Percentiles rank a stretch among this genome's conserved stretches.
phyloP scores from a whole-genome alignment of 2,329 filamentous ascomycete genomes.

The Gaeumannomyces sp. region DNA sequence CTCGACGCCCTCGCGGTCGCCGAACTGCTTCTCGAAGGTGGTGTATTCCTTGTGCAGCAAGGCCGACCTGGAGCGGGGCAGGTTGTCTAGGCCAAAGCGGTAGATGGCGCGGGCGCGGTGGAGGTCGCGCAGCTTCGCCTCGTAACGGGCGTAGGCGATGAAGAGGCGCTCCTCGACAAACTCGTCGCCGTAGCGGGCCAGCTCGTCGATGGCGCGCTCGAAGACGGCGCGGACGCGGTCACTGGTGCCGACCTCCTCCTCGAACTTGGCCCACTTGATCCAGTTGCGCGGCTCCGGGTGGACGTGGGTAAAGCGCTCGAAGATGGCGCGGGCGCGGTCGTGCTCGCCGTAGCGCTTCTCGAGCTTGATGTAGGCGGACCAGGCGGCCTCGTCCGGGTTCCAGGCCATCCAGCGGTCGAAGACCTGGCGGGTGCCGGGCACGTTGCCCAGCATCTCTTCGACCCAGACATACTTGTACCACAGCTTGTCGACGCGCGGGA shows the following conservation, averaged over 20 bases:
- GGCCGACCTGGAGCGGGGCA: conserved; percentile 81
- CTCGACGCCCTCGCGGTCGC: conserved; percentile 86
- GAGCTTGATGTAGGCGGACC: conserved; percentile 93
- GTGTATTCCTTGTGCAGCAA: conserved; percentile 89
- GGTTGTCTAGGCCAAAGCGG: conserved; percentile 89
- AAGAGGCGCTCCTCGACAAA: conserved; percentile 96
- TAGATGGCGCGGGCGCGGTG: conserved; percentile 92
- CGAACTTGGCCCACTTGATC: conserved; percentile 98
- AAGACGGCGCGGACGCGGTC: conserved; percentile 91
- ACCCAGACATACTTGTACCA: conserved; percentile 99
- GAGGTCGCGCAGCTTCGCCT: conserved; percentile 90
- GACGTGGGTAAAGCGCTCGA: conserved; percentile 81
- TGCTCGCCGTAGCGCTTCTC: conserved; percentile 94
- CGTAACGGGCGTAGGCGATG: conserved; percentile 90
- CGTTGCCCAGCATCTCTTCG: conserved; percentile 95
- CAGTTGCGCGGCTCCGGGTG: conserved; percentile 94
- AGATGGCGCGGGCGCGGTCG: conserved; percentile 83
- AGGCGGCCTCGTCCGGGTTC: conserved; percentile 94
- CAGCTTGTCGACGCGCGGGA: conserved; percentile 88
- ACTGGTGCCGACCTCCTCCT: conserved; percentile 90
- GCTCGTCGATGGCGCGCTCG: conserved; percentile 75
- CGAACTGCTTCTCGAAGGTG: conserved; percentile 96
- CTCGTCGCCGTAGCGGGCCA: conserved; percentile 64
- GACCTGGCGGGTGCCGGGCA: conserved; percentile 84
- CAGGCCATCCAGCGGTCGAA: conserved; percentile 99